Percentiles rank a stretch among this genome's conserved stretches.
Evolutionary conservation across 2,329 filamentous ascomycete species (phyloP).

Genomic region (Ceratocystiopsis brevicomis): DNA sequence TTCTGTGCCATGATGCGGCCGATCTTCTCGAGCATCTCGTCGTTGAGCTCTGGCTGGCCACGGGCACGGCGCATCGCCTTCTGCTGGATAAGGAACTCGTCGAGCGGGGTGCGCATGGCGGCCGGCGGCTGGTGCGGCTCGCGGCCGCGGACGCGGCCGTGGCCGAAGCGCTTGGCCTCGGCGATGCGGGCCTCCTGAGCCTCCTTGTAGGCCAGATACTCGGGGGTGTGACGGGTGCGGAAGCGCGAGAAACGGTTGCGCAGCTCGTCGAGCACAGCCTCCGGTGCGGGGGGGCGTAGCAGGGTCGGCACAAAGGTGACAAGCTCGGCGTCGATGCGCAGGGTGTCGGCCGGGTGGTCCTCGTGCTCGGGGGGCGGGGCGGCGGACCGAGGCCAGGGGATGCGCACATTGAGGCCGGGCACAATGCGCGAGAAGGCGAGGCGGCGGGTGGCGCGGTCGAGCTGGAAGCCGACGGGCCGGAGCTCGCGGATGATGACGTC

Average conservation of each 20-base stretch:
- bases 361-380: conserved; percentile 25
- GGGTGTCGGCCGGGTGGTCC: conserved; percentile 49
- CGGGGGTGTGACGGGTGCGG: conserved; percentile 59
- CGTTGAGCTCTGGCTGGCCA: conserved; percentile 35
- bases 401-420: conserved; percentile 49
- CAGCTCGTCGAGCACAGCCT: conserved; percentile 64
- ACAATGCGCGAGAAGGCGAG: conserved; percentile 39
- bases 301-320: conserved; percentile 64
- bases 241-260: conserved; percentile 67
- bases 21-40: conserved; percentile 42
- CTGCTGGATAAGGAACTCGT: conserved; percentile 39
- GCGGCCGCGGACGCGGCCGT: conserved; percentile 7
- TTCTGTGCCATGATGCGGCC: conserved; percentile 41
- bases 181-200: conserved; percentile 13
- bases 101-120: conserved; percentile 34
- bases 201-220: conserved; percentile 40
- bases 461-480: conserved; percentile 29
- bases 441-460: conserved; percentile 30
- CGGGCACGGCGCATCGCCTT: conserved; percentile 29
- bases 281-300: conserved; percentile 58
- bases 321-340: conserved; percentile 55
- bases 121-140: conserved; percentile 19
- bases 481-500: conserved; percentile 67
- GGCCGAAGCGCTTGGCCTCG: conserved; percentile 8
- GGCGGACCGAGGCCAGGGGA: conserved; percentile 51